phyloP scores from a whole-genome alignment of 2,329 filamentous ascomycete genomes.

The Trichoderma simmonsii region DNA sequence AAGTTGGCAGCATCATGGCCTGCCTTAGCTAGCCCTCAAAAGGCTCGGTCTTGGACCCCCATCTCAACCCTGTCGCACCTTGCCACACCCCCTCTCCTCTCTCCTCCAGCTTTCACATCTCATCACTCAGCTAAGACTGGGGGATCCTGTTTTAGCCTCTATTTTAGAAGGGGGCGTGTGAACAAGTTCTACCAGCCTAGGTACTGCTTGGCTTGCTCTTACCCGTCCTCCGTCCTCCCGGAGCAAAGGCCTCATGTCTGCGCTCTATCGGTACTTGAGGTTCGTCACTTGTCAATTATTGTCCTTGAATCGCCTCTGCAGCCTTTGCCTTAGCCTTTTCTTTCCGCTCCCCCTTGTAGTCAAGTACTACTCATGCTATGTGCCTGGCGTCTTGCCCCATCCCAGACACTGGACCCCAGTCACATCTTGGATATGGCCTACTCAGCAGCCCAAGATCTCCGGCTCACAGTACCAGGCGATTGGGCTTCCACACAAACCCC shows the following conservation, averaged over 20 bases:
- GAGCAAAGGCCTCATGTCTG: neutral
- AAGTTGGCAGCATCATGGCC: neutral
- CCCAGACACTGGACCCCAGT: slow-evolving; percentile 21
- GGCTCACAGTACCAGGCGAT: slow-evolving; percentile 29
- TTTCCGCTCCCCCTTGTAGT: neutral
- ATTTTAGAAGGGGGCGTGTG: slow-evolving; percentile 4
- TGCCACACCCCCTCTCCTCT: neutral
- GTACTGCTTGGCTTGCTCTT: neutral
- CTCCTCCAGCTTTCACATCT: neutral
- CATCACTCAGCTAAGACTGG: slow-evolving; percentile 12
- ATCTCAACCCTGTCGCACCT: neutral
- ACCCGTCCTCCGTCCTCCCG: neutral
- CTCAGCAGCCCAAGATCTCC: slow-evolving; percentile 29
- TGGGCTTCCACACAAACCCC: slow-evolving; percentile 30
- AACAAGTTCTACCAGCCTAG: neutral
- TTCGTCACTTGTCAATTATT: neutral
- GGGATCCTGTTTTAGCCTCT: slow-evolving; percentile 4
- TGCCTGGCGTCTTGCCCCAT: slow-evolving; percentile 6
- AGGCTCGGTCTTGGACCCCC: neutral
- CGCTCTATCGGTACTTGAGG: neutral
- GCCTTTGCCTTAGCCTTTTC: neutral
- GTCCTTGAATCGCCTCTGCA: neutral
- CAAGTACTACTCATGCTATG: neutral
- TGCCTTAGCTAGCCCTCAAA: neutral
- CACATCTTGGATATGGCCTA: slow-evolving; percentile 22